phyloP scores from a whole-genome alignment of 139 green algal species.

The Haematococcus lacustris region DNA sequence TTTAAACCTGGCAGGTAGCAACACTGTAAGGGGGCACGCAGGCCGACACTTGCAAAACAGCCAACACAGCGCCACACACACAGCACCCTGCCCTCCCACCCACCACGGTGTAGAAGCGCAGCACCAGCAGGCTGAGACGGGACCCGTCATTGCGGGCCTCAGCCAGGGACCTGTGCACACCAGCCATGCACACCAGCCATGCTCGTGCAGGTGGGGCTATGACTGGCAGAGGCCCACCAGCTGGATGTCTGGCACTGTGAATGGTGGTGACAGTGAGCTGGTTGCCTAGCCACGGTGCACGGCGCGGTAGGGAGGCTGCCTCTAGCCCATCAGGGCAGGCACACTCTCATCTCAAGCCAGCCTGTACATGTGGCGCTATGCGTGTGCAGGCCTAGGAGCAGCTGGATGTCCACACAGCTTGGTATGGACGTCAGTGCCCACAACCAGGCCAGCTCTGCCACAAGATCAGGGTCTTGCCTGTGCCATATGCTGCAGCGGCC shows the following conservation, averaged over 20 bases:
- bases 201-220: too few species aligned
- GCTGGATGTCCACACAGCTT: too few species aligned
- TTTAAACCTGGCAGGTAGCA: neutral
- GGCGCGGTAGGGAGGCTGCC: neutral
- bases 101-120: conserved; percentile 19
- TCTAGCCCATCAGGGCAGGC: neutral
- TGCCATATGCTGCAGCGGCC: neutral
- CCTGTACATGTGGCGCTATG: too few species aligned
- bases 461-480: neutral
- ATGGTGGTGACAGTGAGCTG: neutral
- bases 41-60: too few species aligned
- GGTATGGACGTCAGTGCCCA: too few species aligned
- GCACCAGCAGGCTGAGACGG: conserved; percentile 16
- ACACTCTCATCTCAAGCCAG: neutral
- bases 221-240: neutral
- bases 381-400: too few species aligned
- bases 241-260: neutral
- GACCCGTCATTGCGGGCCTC: conserved; percentile 12
- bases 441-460: too few species aligned
- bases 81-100: neutral
- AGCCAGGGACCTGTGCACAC: conserved; percentile 12
- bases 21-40: neutral
- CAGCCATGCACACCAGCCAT: neutral
- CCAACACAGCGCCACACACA: neutral
- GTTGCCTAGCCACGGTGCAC: too few species aligned